Conservation (phyloP, 805 yeast species). For the Metschnikowia borealis region DNA sequence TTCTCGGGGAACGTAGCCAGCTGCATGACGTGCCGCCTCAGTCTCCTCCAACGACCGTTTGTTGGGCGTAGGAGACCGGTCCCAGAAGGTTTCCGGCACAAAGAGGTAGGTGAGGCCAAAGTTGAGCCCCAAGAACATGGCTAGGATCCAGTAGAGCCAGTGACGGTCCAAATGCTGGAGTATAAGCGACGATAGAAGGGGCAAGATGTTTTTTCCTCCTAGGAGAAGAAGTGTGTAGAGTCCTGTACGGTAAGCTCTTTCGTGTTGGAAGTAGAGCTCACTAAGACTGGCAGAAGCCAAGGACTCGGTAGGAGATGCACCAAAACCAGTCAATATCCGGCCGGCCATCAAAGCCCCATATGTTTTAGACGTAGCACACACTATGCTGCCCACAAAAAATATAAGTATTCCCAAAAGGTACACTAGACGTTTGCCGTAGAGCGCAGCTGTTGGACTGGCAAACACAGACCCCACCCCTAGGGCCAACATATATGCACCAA, state of each 20-base stretch:
- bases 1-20: constrained; percentile 22
- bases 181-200: constrained; percentile 51
- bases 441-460: constrained; percentile 54
- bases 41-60: constrained; percentile 48
- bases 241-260: constrained; percentile 57
- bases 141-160: constrained; percentile 59
- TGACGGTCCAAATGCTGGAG: constrained; percentile 48
- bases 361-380: constrained; percentile 49
- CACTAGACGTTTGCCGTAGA: constrained; percentile 55
- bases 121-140: constrained; percentile 48
- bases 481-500: constrained; percentile 56
- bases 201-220: constrained; percentile 61
- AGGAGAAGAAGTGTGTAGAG: constrained; percentile 52
- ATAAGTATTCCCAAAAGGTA: constrained; percentile 47
- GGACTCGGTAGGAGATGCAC: constrained; percentile 58
- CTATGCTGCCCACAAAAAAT: constrained; percentile 49
- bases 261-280: constrained; percentile 58
- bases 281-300: constrained; percentile 58
- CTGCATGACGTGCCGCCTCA: constrained; percentile 39
- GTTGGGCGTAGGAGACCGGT: constrained; percentile 47
- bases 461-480: constrained; percentile 56
- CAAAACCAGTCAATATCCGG: constrained; percentile 55
- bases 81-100: constrained; percentile 67
- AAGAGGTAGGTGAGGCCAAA: constrained; percentile 45
- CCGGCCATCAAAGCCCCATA: constrained; percentile 55